Percentiles rank a stretch among this genome's conserved stretches.
These are phyloP conservation scores for Ministeria vibrans DNA, from an alignment of 78 protist genomes.

Conservation along the genomic window DNA sequence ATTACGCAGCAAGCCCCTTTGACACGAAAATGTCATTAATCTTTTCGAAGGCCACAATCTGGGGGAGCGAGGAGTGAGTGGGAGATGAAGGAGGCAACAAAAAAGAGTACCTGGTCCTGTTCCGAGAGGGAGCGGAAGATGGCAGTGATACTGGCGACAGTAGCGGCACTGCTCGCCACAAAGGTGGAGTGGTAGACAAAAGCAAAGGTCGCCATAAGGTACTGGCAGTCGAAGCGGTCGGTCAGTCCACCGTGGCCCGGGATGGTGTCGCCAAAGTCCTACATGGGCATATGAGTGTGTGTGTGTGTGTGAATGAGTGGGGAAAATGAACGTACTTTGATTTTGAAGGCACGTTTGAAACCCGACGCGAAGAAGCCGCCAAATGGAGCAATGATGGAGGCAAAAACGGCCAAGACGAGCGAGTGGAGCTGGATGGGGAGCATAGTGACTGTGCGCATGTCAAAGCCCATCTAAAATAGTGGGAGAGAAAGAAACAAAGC, in stretches of 20 bases:
- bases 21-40: too few species aligned
- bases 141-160: too few species aligned
- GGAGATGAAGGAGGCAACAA: too few species aligned
- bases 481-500: not conserved
- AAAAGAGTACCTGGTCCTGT: too few species aligned
- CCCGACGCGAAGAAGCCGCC: constrained; percentile 96
- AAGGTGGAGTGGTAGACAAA: constrained; percentile 57
- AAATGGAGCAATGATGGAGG: constrained; percentile 89
- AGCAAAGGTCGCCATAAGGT: constrained; percentile 73
- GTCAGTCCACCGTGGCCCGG: constrained; percentile 97
- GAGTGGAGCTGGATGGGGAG: constrained; percentile 71
- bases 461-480: not conserved
- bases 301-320: not conserved
- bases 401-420: constrained; percentile 70
- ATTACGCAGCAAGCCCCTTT: too few species aligned
- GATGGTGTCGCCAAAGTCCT: constrained; percentile 82
- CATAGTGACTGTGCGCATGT: constrained; percentile 2
- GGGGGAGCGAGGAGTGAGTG: too few species aligned
- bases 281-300: not conserved
- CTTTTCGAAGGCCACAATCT: too few species aligned
- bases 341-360: constrained; percentile 87
- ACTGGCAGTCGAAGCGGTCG: constrained; percentile 90
- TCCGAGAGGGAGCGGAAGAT: too few species aligned
- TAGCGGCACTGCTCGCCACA: too few species aligned
- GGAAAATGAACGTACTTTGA: constrained; percentile 50